phyloP scores from a whole-genome alignment of 1,284 basidiomycete species.

The Trichosporon coremiiforme region DNA sequence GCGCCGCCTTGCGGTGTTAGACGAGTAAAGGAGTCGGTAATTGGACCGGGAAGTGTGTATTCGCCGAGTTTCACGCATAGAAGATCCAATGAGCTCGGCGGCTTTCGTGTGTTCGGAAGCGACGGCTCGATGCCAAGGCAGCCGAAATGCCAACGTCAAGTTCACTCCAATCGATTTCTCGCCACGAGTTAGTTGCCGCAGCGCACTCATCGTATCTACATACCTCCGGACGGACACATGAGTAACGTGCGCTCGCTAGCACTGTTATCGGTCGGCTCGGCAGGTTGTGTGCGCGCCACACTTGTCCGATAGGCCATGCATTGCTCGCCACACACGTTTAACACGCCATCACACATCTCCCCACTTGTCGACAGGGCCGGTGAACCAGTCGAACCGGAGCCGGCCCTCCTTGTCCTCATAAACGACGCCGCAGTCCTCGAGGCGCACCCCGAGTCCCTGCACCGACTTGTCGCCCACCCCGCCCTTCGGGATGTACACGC shows the following conservation, averaged over 20 bases:
- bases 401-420: constrained; percentile 55
- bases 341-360: constrained; percentile 42
- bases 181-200: not conserved
- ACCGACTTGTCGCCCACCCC: constrained; percentile 48
- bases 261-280: not conserved
- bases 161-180: not conserved
- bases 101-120: not conserved
- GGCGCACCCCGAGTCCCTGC: constrained; percentile 71
- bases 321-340: constrained; percentile 2
- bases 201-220: not conserved
- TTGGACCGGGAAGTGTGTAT: not conserved
- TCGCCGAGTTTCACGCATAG: not conserved
- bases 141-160: not conserved
- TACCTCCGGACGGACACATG: not conserved
- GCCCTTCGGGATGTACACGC: constrained; percentile 66
- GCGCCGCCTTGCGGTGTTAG: not conserved
- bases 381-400: constrained; percentile 52
- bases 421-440: constrained; percentile 81
- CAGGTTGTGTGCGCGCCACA: not conserved
- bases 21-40: not conserved
- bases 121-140: not conserved
- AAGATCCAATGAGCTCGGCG: not conserved
- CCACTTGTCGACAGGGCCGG: constrained; percentile 45
- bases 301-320: constrained; percentile 8
- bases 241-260: too few relatives aligned